A percentile compares a stretch with the other conserved stretches of the same genome.
Conservation (phyloP, 208 protist species). For the Leptomonas pyrrhocoris region DNA sequence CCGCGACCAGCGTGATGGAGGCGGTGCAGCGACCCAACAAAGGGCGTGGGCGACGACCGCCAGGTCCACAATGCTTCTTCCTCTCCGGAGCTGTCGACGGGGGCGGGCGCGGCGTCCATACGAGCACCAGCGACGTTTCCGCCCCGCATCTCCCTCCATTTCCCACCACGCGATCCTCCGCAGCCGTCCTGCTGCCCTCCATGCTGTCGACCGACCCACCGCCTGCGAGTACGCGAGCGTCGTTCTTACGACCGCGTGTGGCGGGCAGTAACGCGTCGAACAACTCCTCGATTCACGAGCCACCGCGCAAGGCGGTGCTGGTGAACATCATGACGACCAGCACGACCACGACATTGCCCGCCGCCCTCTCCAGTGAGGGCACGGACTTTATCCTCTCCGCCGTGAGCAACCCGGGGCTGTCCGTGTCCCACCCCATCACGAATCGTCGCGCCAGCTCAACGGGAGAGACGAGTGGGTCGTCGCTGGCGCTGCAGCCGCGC, state of each 20-base stretch:
- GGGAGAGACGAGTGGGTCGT: conserved; percentile 13
- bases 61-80: neutral
- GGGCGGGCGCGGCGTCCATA: neutral
- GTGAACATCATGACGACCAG: conserved; percentile 14
- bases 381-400: conserved; percentile 20
- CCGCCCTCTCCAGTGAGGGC: conserved; percentile 14
- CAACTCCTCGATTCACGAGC: neutral
- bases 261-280: conserved; percentile 8
- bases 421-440: conserved; percentile 11
- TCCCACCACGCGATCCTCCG: neutral
- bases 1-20: conserved; percentile 16
- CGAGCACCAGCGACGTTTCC: neutral
- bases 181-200: neutral
- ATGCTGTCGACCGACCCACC: neutral
- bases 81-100: neutral
- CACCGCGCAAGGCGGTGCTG: conserved; percentile 16
- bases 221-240: neutral
- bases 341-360: conserved; percentile 13
- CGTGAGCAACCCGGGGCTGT: conserved; percentile 24
- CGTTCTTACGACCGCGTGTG: neutral
- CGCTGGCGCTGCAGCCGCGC: conserved; percentile 3
- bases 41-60: conserved; percentile 6
- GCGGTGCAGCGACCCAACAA: conserved; percentile 17
- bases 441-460: conserved; percentile 19
- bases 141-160: neutral